Evolutionary conservation across 2,329 filamentous ascomycete genomes (phyloP).

Genomic region (Calonectria henricotiae): DNA sequence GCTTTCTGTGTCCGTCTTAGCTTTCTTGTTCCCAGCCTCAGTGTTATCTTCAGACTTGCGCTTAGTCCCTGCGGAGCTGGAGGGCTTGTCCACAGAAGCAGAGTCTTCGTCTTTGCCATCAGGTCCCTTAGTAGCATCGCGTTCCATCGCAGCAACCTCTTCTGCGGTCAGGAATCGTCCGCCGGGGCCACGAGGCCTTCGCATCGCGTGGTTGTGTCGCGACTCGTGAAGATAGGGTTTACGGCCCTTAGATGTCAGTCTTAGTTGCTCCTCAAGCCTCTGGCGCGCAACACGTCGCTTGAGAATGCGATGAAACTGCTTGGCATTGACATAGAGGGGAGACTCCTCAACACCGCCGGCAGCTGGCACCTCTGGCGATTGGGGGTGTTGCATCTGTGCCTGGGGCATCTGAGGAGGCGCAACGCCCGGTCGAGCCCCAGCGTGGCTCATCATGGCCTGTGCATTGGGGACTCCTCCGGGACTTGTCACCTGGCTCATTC

Average conservation of each 20-base stretch:
- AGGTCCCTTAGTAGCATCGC: constrained; percentile 68
- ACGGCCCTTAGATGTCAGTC: constrained; percentile 93
- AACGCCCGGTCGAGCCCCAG: constrained; percentile 66
- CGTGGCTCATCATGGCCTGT: constrained; percentile 83
- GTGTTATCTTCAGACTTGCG: constrained; percentile 72
- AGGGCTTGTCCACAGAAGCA: constrained; percentile 46
- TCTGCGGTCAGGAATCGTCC: constrained; percentile 97
- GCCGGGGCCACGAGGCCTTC: constrained; percentile 91
- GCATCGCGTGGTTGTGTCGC: constrained; percentile 98
- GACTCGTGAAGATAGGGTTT: constrained; percentile 99
- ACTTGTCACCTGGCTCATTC: constrained; percentile 85
- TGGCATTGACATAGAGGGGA: constrained; percentile 97
- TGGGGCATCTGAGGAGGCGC: constrained; percentile 74
- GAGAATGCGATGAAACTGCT: constrained; percentile 97
- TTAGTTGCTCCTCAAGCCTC: constrained; percentile 91
- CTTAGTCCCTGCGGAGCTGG: constrained; percentile 66
- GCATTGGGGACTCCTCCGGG: constrained; percentile 82
- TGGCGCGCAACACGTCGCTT: constrained; percentile 95
- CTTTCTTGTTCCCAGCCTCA: constrained; percentile 70
- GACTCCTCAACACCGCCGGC: constrained; percentile 86
- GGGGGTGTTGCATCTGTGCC: constrained; percentile 78
- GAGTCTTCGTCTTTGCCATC: constrained; percentile 54
- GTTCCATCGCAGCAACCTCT: constrained; percentile 92
- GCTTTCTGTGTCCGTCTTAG: constrained; percentile 66
- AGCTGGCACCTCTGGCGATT: constrained; percentile 85